These are phyloP conservation scores for Aphanomyces cochlioides DNA, from an alignment of 352 stramenopile genomes.

Conservation along the genomic window DNA sequence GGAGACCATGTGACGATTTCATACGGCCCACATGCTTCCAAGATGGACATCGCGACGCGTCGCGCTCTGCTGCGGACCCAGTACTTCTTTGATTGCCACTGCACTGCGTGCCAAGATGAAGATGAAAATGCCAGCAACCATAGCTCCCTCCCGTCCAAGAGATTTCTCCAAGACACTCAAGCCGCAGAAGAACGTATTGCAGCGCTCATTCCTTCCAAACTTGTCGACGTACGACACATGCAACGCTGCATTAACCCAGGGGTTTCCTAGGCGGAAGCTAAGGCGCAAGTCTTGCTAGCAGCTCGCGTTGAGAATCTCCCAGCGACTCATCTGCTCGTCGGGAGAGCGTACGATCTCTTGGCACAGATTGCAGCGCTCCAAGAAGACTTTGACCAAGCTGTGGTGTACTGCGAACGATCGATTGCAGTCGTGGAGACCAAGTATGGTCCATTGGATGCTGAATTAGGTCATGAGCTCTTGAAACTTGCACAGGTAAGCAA, in stretches of 20 bases:
- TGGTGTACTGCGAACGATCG: neutral
- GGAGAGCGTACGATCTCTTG: constrained; percentile 4
- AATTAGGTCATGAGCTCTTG: constrained; percentile 20
- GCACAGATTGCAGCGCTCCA: neutral
- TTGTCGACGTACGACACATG: neutral
- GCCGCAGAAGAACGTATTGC: neutral
- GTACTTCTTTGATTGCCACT: constrained; percentile 8
- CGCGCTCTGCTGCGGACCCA: neutral
- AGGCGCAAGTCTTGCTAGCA: neutral
- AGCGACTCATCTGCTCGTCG: neutral
- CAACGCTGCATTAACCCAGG: no score
- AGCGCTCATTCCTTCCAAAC: neutral
- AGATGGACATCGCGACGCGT: constrained; percentile 4
- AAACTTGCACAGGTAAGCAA: constrained; percentile 12
- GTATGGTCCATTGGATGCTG: constrained; percentile 13
- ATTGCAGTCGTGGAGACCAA: constrained; percentile 13
- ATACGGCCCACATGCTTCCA: constrained; percentile 18
- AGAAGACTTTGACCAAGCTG: neutral
- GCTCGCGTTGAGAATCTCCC: neutral
- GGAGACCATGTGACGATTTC: constrained; percentile 13
- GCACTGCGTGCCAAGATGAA: neutral
- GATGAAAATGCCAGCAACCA: neutral
- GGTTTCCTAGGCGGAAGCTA: no score
- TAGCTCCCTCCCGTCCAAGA: neutral
- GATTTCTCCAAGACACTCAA: neutral